Evolutionary conservation across 495 filamentous ascomycete genomes (phyloP).

Genomic region (Xylaria sp.): DNA sequence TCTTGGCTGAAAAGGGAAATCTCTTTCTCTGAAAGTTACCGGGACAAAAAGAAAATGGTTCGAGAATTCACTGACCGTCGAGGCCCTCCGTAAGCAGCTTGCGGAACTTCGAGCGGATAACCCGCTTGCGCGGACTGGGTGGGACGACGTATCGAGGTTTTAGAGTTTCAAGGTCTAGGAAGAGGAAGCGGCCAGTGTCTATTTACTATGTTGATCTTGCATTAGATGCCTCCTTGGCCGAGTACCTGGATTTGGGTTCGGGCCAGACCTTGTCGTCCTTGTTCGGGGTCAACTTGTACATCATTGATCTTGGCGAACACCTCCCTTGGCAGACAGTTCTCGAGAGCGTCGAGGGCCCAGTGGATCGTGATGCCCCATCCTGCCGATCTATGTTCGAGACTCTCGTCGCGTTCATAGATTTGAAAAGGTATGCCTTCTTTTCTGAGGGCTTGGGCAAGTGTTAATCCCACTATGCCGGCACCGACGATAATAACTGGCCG

Average conservation of each 20-base stretch:
- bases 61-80: too few relatives aligned
- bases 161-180: background rate
- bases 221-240: background rate
- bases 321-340: conserved; percentile 49
- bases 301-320: background rate
- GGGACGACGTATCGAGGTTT: conserved; percentile 50
- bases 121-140: conserved; percentile 55
- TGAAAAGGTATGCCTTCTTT: background rate
- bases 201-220: background rate
- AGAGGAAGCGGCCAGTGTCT: conserved; percentile 4
- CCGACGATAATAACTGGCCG: background rate
- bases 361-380: conserved; percentile 68
- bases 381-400: conserved; percentile 49
- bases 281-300: conserved; percentile 2
- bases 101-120: conserved; percentile 57
- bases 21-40: too few relatives aligned
- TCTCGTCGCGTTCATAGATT: conserved; percentile 60
- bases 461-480: conserved; percentile 1
- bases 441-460: background rate
- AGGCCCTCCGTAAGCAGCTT: conserved; percentile 56
- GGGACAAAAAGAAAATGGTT: too few relatives aligned
- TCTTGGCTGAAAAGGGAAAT: too few relatives aligned
- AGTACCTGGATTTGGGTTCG: background rate
- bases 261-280: background rate
- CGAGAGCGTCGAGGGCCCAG: conserved; percentile 57